Conservation (phyloP, 306 rosid genomes). For the Crotalaria pallida region DNA sequence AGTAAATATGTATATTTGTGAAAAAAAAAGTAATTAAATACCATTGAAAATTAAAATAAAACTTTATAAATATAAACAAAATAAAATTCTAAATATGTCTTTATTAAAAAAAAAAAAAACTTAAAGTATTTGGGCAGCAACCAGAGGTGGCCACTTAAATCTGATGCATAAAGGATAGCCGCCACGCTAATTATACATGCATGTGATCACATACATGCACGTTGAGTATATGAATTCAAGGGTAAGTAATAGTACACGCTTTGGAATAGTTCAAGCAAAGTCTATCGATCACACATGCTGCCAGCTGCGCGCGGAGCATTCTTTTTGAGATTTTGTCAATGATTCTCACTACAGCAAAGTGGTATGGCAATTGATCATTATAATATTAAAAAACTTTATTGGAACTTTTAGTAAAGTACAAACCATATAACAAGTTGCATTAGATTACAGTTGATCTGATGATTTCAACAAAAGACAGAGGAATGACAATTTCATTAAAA, state of each 20-base stretch:
- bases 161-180: too few relatives aligned
- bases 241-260: not conserved
- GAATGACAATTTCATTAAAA: not conserved
- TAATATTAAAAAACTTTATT: not conserved
- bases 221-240: not conserved
- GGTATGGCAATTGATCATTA: too few relatives aligned
- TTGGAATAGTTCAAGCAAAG: not conserved
- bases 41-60: too few relatives aligned
- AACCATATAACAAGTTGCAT: not conserved
- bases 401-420: not conserved
- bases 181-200: not conserved
- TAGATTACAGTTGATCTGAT: not conserved
- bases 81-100: too few relatives aligned
- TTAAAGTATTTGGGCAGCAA: too few relatives aligned
- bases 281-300: not conserved
- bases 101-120: too few relatives aligned
- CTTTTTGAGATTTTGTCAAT: not conserved
- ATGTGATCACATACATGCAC: not conserved
- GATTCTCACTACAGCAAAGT: not conserved
- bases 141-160: too few relatives aligned
- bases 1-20: too few relatives aligned
- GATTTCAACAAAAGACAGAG: not conserved
- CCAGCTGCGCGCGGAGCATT: not conserved
- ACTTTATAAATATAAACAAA: too few relatives aligned
- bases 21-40: too few relatives aligned